Conservation (phyloP, 1,284 basidiomycete species). For the Pseudozyma pruni region DNA sequence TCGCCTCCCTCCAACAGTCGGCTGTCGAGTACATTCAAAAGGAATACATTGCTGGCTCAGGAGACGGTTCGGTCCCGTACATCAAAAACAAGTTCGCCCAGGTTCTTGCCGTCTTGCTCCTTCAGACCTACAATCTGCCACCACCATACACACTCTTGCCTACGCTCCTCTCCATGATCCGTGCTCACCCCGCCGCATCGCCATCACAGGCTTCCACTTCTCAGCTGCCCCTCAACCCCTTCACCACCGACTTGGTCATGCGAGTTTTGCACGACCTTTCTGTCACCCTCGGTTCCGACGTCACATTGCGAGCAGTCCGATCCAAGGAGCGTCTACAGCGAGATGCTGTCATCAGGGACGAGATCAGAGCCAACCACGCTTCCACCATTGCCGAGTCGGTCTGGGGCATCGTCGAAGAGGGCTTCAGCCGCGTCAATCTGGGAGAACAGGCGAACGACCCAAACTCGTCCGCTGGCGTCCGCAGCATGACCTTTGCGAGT, state of each 20-base stretch:
- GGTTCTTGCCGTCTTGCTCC: conserved; percentile 92
- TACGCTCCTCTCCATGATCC: conserved; percentile 65
- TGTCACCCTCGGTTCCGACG: conserved; percentile 65
- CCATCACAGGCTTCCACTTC: conserved; percentile 76
- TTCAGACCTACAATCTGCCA: conserved; percentile 88
- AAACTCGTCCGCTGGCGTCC: conserved; percentile 68
- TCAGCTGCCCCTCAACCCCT: conserved; percentile 81
- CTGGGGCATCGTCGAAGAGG: conserved; percentile 82
- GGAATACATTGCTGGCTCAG: conserved; percentile 60
- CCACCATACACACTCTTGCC: conserved; percentile 80
- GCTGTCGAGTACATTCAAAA: conserved; percentile 59
- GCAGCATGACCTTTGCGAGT: conserved; percentile 71
- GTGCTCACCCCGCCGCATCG: conserved; percentile 68
- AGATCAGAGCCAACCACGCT: conserved; percentile 73
- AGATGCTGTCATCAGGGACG: conserved; percentile 65
- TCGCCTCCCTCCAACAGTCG: conserved; percentile 62
- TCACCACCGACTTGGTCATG: conserved; percentile 76
- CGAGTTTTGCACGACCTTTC: conserved; percentile 66
- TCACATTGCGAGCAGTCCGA: conserved; percentile 61
- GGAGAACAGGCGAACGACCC: conserved; percentile 23
- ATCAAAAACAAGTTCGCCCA: conserved; percentile 97
- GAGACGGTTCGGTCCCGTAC: conserved; percentile 68
- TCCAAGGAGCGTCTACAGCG: conserved; percentile 62
- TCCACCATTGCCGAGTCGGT: conserved; percentile 86
- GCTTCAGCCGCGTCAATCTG: conserved; percentile 65